Evolutionary conservation across 2,329 filamentous ascomycete species (phyloP), one percentile per base, ranked within the genome.

Genomic region (Botrytis sinoallii): DNA sequence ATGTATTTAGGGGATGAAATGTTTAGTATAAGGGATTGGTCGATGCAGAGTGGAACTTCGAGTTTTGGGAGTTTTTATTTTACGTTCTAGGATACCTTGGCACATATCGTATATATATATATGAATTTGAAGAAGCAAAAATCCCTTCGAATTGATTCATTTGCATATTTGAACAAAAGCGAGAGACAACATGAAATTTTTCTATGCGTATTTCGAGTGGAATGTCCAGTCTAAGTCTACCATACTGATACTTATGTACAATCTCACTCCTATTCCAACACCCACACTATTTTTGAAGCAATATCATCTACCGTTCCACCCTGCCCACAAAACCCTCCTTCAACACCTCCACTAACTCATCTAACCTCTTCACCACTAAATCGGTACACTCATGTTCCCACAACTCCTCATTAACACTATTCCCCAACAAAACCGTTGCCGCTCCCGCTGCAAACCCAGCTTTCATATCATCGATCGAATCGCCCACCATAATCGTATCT

Each of bases 381-480:
- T 97, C 93, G 0, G 93, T 97, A 81, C 94, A 89, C 76, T 90
- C 87, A 80, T 97, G 92, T 38, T 88, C 85, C 12, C 86, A 88
- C 74, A 97, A 81, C 76, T 91, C 86, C 72, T 82, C 82, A 80
- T 97, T 97, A n/a, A 88, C 90, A n/a, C 93, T 89, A 79, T 97
- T 97, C 25, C 92, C 87, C 63, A 99, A 85, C 80, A 98, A 81
- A n/a, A 98, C 94, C 0, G 96, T 98, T 48, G 94, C 92, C 1
- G 95, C 93, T 1, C 95, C 95, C 0, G 95, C 95, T 70, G 86
- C 86, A 74, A 91, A 88, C 0, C 96, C 95, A 0, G 95, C 94
- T 12, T 91, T 93, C 89, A 98, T 97, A 81, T 99, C 96, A 81
- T 98, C 96, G 72, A 97, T 89, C 25, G 91, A 94, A 81, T 95